Conservation (phyloP, 1,284 basidiomycete species). For the Meripilus lineatus region DNA sequence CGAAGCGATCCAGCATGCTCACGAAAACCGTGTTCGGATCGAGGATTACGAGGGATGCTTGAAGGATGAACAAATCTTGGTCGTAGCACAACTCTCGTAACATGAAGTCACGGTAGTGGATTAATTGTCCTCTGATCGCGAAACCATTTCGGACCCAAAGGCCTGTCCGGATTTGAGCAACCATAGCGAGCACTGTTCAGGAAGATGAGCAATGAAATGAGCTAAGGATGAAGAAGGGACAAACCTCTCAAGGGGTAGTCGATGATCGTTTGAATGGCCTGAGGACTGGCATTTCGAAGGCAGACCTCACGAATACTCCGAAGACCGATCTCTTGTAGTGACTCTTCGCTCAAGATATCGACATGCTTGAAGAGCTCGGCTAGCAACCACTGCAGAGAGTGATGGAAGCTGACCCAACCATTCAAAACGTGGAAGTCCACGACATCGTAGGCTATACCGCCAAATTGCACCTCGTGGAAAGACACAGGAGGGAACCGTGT, state of each 20-base stretch:
- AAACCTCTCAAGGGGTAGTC: conserved; percentile 85
- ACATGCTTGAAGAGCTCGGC: conserved; percentile 89
- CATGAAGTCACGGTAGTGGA: conserved; percentile 96
- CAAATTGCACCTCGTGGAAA: conserved; percentile 66
- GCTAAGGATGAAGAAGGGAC: conserved; percentile 18
- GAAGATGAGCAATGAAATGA: conserved; percentile 7
- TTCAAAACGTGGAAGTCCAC: conserved; percentile 77
- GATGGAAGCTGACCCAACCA: conserved; percentile 91
- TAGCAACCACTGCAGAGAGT: conserved; percentile 89
- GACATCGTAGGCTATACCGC: conserved; percentile 52
- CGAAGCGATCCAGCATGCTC: conserved; percentile 88
- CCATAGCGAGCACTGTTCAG: conserved; percentile 71
- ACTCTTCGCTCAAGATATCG: conserved; percentile 53
- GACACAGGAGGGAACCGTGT: conserved; percentile 55
- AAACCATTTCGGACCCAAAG: conserved; percentile 98
- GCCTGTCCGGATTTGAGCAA: conserved; percentile 93
- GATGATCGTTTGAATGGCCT: conserved; percentile 65
- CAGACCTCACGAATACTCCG: conserved; percentile 58
- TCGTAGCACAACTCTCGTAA: conserved; percentile 96
- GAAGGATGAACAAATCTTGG: conserved; percentile 92
- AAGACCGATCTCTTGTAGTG: conserved; percentile 47
- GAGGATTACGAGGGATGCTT: conserved; percentile 76
- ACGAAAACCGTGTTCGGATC: conserved; percentile 81
- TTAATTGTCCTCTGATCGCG: conserved; percentile 90
- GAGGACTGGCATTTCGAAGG: conserved; percentile 52